Evolutionary conservation across 768 basidiomycete species (phyloP).

Genomic region (Leccinum boreale): DNA sequence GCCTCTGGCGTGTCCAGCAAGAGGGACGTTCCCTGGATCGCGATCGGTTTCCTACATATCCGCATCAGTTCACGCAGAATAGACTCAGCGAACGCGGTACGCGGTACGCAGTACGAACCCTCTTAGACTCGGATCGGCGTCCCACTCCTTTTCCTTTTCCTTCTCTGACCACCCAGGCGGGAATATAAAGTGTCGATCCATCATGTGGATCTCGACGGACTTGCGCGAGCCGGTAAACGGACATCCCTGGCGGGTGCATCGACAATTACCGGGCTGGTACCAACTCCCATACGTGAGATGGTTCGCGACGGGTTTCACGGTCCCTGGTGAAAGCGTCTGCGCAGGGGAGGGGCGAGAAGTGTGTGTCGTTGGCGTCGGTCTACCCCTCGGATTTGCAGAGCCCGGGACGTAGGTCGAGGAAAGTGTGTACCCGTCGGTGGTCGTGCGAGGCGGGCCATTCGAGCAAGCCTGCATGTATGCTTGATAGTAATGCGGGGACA

Average conservation of each 20-base stretch:
- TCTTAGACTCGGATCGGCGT: conserved; percentile 77
- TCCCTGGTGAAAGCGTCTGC: conserved; percentile 2
- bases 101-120: conserved; percentile 51
- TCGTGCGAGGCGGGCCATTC: conserved; percentile 20
- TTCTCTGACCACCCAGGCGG: conserved; percentile 69
- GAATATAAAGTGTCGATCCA: conserved; percentile 86
- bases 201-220: conserved; percentile 75
- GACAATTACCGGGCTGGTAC: conserved; percentile 60
- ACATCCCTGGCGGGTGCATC: conserved; percentile 65
- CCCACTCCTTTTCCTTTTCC: conserved; percentile 64
- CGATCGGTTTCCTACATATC: conserved; percentile 56
- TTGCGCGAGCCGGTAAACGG: conserved; percentile 66
- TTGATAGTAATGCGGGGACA: conserved; percentile 53
- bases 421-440: conserved; percentile 35
- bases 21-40: conserved; percentile 78
- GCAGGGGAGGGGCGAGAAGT: not conserved
- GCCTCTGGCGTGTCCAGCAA: conserved; percentile 78
- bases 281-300: conserved; percentile 36
- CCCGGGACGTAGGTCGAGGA: conserved; percentile 38
- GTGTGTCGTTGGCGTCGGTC: not conserved
- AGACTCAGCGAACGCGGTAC: not conserved
- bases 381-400: not conserved
- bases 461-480: conserved; percentile 42
- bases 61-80: conserved; percentile 4
- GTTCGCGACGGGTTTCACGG: conserved; percentile 13